Evolutionary conservation across 805 yeast genomes (phyloP).

Genomic region (Wickerhamomyces xylosicus): DNA sequence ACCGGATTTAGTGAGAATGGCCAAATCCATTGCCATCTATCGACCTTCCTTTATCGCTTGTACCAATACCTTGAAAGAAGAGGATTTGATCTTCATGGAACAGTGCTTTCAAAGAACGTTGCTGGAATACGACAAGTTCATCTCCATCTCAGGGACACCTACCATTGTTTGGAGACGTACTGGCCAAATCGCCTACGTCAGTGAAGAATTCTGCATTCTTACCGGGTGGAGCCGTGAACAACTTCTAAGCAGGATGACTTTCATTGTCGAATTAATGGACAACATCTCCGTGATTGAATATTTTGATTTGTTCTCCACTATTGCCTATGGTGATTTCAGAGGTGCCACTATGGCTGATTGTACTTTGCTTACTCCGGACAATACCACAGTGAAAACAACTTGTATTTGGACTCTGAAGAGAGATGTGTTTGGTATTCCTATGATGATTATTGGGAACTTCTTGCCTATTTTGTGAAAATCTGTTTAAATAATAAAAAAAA

Average conservation of each 20-base stretch:
- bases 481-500: background rate
- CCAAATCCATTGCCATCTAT: slow-evolving; percentile 81
- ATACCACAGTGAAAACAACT: slow-evolving; percentile 54
- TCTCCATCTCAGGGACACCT: slow-evolving; percentile 83
- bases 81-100: slow-evolving; percentile 90
- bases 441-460: slow-evolving; percentile 94
- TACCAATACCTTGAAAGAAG: slow-evolving; percentile 78
- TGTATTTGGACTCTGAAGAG: slow-evolving; percentile 90
- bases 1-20: slow-evolving; percentile 66
- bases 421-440: slow-evolving; percentile 93
- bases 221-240: slow-evolving; percentile 84
- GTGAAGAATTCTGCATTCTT: slow-evolving; percentile 83
- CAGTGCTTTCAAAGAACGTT: slow-evolving; percentile 91
- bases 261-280: slow-evolving; percentile 75
- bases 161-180: slow-evolving; percentile 94
- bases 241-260: slow-evolving; percentile 54
- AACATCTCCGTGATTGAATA: slow-evolving; percentile 81
- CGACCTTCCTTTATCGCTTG: slow-evolving; percentile 91
- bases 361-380: slow-evolving; percentile 53
- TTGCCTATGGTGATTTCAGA: slow-evolving; percentile 84
- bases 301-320: slow-evolving; percentile 72
- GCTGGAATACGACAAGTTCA: slow-evolving; percentile 78
- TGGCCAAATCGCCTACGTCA: slow-evolving; percentile 90
- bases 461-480: slow-evolving; percentile 50
- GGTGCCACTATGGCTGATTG: slow-evolving; percentile 89